Percentiles rank a stretch among this genome's conserved stretches.
phyloP scores from a whole-genome alignment of 129 eudicot genomes.

The Tagetes patula region DNA sequence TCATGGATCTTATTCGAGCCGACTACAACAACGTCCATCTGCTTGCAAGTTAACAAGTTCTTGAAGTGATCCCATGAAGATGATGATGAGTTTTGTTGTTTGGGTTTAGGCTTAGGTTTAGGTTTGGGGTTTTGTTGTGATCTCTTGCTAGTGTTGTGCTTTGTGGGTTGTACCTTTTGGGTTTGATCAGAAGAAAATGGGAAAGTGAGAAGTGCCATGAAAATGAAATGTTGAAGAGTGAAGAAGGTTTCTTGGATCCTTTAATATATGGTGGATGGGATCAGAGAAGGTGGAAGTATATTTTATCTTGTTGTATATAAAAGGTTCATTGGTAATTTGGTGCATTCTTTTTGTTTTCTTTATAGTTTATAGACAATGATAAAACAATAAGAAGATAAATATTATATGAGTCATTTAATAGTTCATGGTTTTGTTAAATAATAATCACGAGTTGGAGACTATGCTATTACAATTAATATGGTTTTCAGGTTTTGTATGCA shows the following conservation, averaged over 20 bases:
- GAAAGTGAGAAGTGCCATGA: constrained; percentile 58
- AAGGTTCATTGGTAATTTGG: too few relatives aligned
- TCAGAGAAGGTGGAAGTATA: constrained; percentile 24
- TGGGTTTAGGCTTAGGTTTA: constrained; percentile 27
- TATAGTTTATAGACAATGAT: too few relatives aligned
- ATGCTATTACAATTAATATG: too few relatives aligned
- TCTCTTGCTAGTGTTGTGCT: constrained; percentile 20
- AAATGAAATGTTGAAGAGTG: constrained; percentile 11
- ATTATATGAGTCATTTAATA: too few relatives aligned
- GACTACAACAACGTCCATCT: constrained; percentile 39
- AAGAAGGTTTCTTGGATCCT: constrained; percentile 17
- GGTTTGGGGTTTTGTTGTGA: constrained; percentile 35
- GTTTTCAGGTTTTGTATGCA: too few relatives aligned
- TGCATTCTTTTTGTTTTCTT: too few relatives aligned
- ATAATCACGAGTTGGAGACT: too few relatives aligned
- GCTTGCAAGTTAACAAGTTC: constrained; percentile 79
- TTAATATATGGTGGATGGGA: constrained; percentile 50
- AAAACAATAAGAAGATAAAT: too few relatives aligned
- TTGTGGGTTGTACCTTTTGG: constrained; percentile 37
- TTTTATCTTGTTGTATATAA: too few relatives aligned
- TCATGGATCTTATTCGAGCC: constrained; percentile 45
- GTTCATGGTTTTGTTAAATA: too few relatives aligned
- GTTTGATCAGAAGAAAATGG: constrained; percentile 34
- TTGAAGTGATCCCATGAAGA: constrained; percentile 86
- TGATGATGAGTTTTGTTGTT: constrained; percentile 44